Evolutionary conservation across 495 filamentous ascomycete species (phyloP).

Genomic region (Monascus purpureus): DNA sequence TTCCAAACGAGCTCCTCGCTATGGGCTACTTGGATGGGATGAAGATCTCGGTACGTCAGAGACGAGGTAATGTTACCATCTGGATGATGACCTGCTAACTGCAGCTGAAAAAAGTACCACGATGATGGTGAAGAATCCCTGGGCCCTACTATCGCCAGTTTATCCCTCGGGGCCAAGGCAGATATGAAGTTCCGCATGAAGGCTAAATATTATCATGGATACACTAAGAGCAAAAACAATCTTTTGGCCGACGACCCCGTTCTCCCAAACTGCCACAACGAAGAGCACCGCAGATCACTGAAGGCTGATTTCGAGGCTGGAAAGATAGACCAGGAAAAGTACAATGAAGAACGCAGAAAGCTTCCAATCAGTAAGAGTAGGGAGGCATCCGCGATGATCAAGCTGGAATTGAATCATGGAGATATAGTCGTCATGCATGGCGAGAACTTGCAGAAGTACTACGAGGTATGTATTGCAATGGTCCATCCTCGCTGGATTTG

Average conservation of each 20-base stretch:
- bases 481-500: not conserved
- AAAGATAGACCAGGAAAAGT: constrained; percentile 8
- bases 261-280: constrained; percentile 22
- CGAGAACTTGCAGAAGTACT: constrained; percentile 50
- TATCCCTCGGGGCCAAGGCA: constrained; percentile 58
- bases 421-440: constrained; percentile 81
- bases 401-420: constrained; percentile 51
- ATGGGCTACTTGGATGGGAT: constrained; percentile 63
- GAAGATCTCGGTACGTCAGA: constrained; percentile 54
- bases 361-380: constrained; percentile 3
- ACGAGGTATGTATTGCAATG: constrained; percentile 40
- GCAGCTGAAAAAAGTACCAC: constrained; percentile 47
- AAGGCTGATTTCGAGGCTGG: constrained; percentile 15
- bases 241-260: constrained; percentile 13
- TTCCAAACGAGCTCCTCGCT: constrained; percentile 57
- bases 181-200: constrained; percentile 63
- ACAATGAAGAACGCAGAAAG: constrained; percentile 6
- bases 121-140: constrained; percentile 72
- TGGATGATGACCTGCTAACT: constrained; percentile 1
- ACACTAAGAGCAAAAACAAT: constrained; percentile 13
- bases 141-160: constrained; percentile 60
- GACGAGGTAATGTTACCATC: too few relatives aligned
- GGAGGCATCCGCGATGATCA: constrained; percentile 11
- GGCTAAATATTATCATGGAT: constrained; percentile 31
- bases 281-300: constrained; percentile 21